Evolutionary conservation across 2,329 filamentous ascomycete genomes (phyloP), one percentile per base, ranked within the genome.

Genomic region (Aspergillus chevalieri): DNA sequence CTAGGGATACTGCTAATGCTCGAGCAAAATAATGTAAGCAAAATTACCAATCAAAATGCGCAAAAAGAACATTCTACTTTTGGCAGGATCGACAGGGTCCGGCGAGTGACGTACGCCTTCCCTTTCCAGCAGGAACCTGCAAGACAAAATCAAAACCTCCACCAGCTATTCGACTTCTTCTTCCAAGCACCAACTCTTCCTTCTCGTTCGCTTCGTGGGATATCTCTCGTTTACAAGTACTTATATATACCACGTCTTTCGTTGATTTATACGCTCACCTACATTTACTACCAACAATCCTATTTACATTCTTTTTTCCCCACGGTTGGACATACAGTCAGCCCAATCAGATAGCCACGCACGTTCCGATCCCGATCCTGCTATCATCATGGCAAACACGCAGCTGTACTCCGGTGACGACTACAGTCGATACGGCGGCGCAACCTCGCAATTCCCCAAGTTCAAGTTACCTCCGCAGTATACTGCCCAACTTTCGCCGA

Each of bases 381-480:
- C 24, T 17, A 10, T 6, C 19, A 46, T 30, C 7, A 62, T 58
- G 55, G 42, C 52, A 22, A 53, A 50, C 28, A 53, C 39, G 30
- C 48, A 30, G 26, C 26, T 12, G 10, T 30, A 52, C 21, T 51
- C 58, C 17, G 50, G 47, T 33, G 54, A 57, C 21, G 59, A 54
- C 44, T 52, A 52, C 28, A 47, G 55, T 24, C 58, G 53, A 12
- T 61, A 63, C 54, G 54, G 53, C 46, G 54, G 46, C 15, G 54
- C 54, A 30, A 52, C 57, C 42, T 48, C 59, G 3, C 52, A 50
- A 39, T 6, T 61, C 47, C 53, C 60, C 43, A 52, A 55, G 39
- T 15, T 58, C 19, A 47, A 58, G 26, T 12, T 30, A 30, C 34
- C 24, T 10, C 14, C 14, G 26, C 19, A 44, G 6, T 10, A n/a